These are phyloP conservation scores for Ophiostoma australiae DNA, from an alignment of 2,329 filamentous ascomycete species.

Conservation along the genomic window DNA sequence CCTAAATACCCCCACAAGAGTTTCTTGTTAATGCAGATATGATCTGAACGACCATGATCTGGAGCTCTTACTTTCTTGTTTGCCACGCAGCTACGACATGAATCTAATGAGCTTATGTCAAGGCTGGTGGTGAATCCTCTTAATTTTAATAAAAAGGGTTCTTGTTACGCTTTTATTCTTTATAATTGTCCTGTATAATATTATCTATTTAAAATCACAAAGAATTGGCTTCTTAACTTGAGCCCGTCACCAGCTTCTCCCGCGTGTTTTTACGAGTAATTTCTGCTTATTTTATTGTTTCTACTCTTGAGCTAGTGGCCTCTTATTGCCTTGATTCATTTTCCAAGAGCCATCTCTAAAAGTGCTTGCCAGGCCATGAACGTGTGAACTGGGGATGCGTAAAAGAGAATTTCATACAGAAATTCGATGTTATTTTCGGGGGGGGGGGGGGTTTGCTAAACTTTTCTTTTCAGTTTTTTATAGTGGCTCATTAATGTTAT, in stretches of 20 bases:
- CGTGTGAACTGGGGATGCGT: no score
- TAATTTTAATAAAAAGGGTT: slow-evolving; percentile 11
- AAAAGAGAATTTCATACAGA: no score
- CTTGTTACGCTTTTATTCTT: slow-evolving; percentile 10
- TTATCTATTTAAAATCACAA: neutral
- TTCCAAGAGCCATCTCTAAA: no score
- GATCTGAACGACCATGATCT: neutral
- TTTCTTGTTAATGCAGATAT: slow-evolving; percentile 7
- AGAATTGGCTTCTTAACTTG: neutral
- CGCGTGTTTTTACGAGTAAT: neutral
- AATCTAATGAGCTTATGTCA: no score
- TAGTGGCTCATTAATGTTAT: no score
- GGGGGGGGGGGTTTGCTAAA: no score
- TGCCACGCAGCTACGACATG: neutral
- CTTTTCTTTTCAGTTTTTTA: no score
- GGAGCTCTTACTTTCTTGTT: neutral
- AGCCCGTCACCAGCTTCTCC: neutral
- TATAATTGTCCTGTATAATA: slow-evolving; percentile 4
- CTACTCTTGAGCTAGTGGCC: no score
- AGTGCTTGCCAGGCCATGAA: no score
- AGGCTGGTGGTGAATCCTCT: neutral
- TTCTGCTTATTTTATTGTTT: neutral
- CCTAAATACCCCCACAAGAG: neutral
- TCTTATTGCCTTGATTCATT: no score
- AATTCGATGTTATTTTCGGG: no score